These are phyloP conservation scores for Backusella macrospora DNA, from an alignment of 192 early-diverging fungal species.

Conservation along the genomic window DNA sequence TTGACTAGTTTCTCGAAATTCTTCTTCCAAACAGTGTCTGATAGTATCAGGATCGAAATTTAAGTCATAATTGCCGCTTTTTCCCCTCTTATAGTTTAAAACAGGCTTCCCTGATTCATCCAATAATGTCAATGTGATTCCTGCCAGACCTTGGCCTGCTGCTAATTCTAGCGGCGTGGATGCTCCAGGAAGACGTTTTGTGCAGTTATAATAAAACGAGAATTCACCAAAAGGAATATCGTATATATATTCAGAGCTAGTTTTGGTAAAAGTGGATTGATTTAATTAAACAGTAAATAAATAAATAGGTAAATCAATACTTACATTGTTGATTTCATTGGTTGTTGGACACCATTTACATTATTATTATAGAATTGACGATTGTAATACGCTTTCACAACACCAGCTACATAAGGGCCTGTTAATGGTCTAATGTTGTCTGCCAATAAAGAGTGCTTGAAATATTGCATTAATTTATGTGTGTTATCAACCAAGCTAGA, in stretches of 20 bases:
- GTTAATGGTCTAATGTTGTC: conserved; percentile 24
- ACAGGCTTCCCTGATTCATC: conserved; percentile 44
- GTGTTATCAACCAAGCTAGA: conserved; percentile 58
- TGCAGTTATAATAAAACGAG: conserved; percentile 55
- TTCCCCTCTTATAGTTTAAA: conserved; percentile 30
- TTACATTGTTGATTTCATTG: not conserved
- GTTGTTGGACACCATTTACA: not conserved
- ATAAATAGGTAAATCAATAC: not conserved
- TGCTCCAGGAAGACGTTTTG: conserved; percentile 25
- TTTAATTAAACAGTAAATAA: not conserved
- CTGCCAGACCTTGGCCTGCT: conserved; percentile 56
- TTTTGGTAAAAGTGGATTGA: not conserved
- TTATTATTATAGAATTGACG: not conserved
- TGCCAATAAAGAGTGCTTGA: conserved; percentile 58
- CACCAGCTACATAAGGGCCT: conserved; percentile 15
- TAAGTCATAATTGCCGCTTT: not conserved
- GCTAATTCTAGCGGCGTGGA: conserved; percentile 44
- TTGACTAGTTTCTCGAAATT: conserved; percentile 25
- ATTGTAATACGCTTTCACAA: not conserved
- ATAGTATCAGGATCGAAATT: conserved; percentile 25
- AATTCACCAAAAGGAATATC: conserved; percentile 39
- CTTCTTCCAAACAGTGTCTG: conserved; percentile 25
- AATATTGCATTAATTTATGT: conserved; percentile 62
- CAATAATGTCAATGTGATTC: conserved; percentile 53
- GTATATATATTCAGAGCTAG: not conserved